A percentile compares a stretch with the other conserved stretches of the same genome.
These are phyloP conservation scores for Tuctoria greenei DNA, from an alignment of 176 grass and related monocot species.

Conservation along the genomic window DNA sequence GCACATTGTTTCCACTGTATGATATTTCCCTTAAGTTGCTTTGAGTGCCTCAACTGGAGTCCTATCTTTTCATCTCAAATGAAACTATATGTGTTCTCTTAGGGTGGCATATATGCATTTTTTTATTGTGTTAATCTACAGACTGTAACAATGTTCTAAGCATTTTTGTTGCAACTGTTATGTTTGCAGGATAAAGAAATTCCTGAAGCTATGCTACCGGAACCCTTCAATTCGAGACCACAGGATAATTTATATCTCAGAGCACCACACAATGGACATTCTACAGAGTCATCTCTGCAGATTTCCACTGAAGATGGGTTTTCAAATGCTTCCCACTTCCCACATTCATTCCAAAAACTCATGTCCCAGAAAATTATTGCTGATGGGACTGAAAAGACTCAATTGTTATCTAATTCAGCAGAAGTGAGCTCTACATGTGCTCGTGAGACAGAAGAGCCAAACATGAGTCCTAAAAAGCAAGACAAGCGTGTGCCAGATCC, in stretches of 20 bases:
- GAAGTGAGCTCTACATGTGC: constrained; percentile 10
- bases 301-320: constrained; percentile 39
- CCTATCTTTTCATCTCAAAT: neutral
- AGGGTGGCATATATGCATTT: neutral
- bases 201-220: constrained; percentile 78
- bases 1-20: neutral
- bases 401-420: constrained; percentile 46
- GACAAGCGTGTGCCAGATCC: constrained; percentile 9
- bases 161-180: constrained; percentile 20
- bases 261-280: constrained; percentile 26
- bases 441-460: constrained; percentile 26
- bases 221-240: constrained; percentile 67
- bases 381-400: constrained; percentile 43
- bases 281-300: constrained; percentile 34
- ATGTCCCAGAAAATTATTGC: constrained; percentile 59
- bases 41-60: neutral
- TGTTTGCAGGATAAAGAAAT: constrained; percentile 65
- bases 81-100: neutral
- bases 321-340: constrained; percentile 72
- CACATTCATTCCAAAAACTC: constrained; percentile 65
- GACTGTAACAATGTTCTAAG: constrained; percentile 21
- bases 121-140: constrained; percentile 9
- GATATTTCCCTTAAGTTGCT: constrained; percentile 12
- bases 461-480: constrained; percentile 33
- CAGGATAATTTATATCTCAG: constrained; percentile 43